Percentiles rank a stretch among this genome's conserved stretches.
Evolutionary conservation across 2,329 filamentous ascomycete species (phyloP).

Genomic region (Aspergillus tanneri): DNA sequence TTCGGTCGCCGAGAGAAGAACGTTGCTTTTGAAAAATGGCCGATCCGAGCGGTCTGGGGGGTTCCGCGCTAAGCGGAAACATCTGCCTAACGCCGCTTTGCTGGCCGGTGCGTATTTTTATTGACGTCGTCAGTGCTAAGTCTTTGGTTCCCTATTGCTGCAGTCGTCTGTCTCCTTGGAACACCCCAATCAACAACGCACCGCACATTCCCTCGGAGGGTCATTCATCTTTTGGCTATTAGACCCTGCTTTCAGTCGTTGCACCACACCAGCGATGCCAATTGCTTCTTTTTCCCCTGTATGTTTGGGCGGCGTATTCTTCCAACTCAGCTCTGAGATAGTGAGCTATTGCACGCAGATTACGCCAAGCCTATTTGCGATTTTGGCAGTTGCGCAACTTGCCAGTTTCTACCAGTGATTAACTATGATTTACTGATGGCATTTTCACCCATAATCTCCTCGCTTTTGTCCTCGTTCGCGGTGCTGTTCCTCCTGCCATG

Average conservation of each 20-base stretch:
- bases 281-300: constrained; percentile 1
- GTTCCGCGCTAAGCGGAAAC: constrained; percentile 18
- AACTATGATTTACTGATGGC: constrained; percentile 27
- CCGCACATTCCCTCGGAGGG: no score
- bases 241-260: not conserved
- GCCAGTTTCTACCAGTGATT: not conserved
- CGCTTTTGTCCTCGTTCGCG: constrained; percentile 15
- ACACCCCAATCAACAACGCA: no score
- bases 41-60: constrained; percentile 20
- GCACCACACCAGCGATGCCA: constrained; percentile 5
- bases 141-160: no score
- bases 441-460: constrained; percentile 18
- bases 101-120: no score
- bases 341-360: not conserved
- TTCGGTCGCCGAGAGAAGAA: constrained; percentile 19
- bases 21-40: constrained; percentile 14
- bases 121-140: no score
- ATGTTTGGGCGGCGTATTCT: not conserved
- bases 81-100: no score
- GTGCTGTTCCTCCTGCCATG: constrained; percentile 26
- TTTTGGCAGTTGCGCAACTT: not conserved
- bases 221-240: not conserved
- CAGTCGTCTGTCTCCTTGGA: no score
- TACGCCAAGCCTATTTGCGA: not conserved
- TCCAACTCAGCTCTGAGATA: not conserved